Base-by-base conservation (phyloP, 2,329 filamentous ascomycete species). In the Nigrospora oryzae region DNA sequence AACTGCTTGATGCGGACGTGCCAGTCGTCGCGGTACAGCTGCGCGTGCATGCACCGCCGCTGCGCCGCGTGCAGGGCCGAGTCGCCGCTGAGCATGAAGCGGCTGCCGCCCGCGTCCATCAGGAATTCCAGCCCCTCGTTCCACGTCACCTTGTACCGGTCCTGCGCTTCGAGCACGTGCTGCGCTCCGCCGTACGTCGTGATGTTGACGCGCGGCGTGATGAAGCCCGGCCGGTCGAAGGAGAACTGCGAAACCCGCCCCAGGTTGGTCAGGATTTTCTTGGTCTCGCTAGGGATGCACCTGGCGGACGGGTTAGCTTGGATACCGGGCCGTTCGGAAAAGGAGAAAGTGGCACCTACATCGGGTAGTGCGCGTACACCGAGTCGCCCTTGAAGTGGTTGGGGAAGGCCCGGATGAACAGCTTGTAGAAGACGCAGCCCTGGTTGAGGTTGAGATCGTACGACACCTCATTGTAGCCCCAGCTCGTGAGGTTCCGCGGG, bases 371-470 rank as follows among this genome's bases (percentile, higher is more conserved):
- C 0, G 85, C 87, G 51, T 91, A 94, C 44, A 90, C 80, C 1
- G 84, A 89, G 66, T 93, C 83, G 16, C 73, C 65, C 59, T 78
- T 79, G 73, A 90, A 91, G 65, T 89, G 84, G 51, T 85, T 75
- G 1, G 88, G 89, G 70, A 94, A 89, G 0, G 86, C 85, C 5
- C 84, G 77, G 33, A 87, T 70, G 59, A 90, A 84, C 33, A 94
- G 74, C 69, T 93, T 94, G 71, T 90, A 89, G 64, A 91, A 86
- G 12, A 89, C 79, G 53, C 84, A 89, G 39, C 89, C 88, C 58
- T 93, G 83, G 63, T 93, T 86, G 51, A 91, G 65, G 47, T 75
- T 79, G 17, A 82, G 65, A 53, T 94, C 86, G 45, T 83, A 87
- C 16, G 85, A 74, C 4, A 78, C 84, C 58, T 89, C 84, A 44